Base-by-base conservation (phyloP, 148 eudicot species). In the Beta vulgaris region DNA sequence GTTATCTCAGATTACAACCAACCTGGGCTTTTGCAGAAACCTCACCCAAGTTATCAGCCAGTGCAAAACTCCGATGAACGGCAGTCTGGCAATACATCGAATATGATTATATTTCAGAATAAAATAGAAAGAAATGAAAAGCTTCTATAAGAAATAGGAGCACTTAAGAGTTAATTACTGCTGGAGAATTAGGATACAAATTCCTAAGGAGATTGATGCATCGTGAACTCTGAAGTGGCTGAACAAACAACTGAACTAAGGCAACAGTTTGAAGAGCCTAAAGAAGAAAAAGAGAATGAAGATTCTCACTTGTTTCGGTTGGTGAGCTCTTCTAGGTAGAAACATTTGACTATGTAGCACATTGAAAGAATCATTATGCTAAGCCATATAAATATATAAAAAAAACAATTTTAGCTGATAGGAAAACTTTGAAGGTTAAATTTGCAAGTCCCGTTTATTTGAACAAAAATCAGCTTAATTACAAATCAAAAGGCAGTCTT, bases 1-100 rank as follows among this genome's bases (percentile, higher is more conserved):
- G 51, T 9, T 7, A 57, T n/a, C 31, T 51, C 63, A 68, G 32
- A 43, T 29, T 7, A 37, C 25, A 77, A 75, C 66, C 36, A 68
- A 93, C 98, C 97, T 94, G 97, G 61, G 87, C 85, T 79, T 94
- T 94, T 28, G 98, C 98, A 74, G 98, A 94, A 83, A 94, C 90
- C 88, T 94, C 98, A 70, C 98, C 98, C 80, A 94, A 83, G 81
- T 94, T 94, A 79, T 91, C 98, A 19, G 91, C 89, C 81, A 88
- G 68, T 36, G 98, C 97, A 83, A 94, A 94, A 86, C 98, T 94
- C 73, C 90, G 84, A 82, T 94, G 98, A 71, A 94, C 92, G 63
- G 97, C 98, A 60, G 96, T 80, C 98, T 94, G 87, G 55, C 34
- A 78, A 75, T 57, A 48, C 46, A 78, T 25, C 62, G 36, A 51